Evolutionary conservation across 306 rosid species (phyloP).

Genomic region (Quercus berberidifolia): DNA sequence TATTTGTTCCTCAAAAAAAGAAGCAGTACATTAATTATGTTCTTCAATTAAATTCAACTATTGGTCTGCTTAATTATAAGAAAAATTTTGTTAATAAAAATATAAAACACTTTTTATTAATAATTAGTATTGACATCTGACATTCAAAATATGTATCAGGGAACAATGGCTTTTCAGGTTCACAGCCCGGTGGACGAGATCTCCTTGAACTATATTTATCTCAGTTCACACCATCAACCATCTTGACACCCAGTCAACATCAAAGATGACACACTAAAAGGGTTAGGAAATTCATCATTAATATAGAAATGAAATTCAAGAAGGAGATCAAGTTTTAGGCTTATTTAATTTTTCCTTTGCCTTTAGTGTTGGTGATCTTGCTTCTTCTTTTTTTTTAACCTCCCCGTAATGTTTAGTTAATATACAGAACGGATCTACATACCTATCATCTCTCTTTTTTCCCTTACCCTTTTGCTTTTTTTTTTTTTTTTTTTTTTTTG

Average conservation of each 20-base stretch:
- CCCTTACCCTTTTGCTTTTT: too few species aligned
- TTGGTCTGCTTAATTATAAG: too few species aligned
- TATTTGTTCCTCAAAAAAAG: too few species aligned
- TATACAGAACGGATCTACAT: too few species aligned
- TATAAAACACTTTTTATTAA: background rate
- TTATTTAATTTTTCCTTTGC: background rate
- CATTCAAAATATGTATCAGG: constrained; percentile 14
- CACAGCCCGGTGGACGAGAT: constrained; percentile 22
- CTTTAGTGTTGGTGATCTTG: too few species aligned
- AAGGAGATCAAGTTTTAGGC: background rate
- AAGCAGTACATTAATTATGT: too few species aligned
- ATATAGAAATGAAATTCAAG: background rate
- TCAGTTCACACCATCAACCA: constrained; percentile 16
- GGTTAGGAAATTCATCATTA: background rate
- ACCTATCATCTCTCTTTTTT: too few species aligned
- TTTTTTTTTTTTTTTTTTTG: too few species aligned
- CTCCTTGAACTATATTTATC: constrained; percentile 32
- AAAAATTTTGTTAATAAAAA: too few species aligned
- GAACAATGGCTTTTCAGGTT: constrained; percentile 13
- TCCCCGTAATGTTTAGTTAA: too few species aligned
- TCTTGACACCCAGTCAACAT: background rate
- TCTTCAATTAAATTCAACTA: too few species aligned
- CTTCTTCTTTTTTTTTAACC: too few species aligned
- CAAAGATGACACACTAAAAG: background rate
- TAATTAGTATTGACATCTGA: background rate